Percentiles rank a stretch among this genome's conserved stretches.
Conservation (phyloP, 1,284 basidiomycete genomes). For the Cerioporus squamosus region DNA sequence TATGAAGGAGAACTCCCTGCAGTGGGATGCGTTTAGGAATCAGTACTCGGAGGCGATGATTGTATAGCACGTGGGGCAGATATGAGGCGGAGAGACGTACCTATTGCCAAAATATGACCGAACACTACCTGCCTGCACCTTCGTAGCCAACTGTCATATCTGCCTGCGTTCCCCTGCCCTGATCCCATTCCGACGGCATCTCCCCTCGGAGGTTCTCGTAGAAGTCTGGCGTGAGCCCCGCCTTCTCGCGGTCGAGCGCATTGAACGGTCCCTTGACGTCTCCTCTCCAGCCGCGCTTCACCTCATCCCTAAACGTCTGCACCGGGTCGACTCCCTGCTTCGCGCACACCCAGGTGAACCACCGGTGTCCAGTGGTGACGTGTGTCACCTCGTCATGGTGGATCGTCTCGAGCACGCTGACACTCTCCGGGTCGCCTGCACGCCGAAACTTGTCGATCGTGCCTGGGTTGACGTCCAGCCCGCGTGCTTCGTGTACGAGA, state of each 20-base stretch:
- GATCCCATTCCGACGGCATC: slow-evolving; percentile 22
- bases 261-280: slow-evolving; percentile 90
- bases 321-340: slow-evolving; percentile 71
- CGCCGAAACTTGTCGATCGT: slow-evolving; percentile 81
- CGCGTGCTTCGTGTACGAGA: slow-evolving; percentile 88
- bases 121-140: neutral
- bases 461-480: slow-evolving; percentile 85
- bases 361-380: slow-evolving; percentile 83
- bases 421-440: slow-evolving; percentile 74
- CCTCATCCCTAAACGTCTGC: slow-evolving; percentile 74
- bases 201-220: slow-evolving; percentile 77
- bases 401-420: slow-evolving; percentile 75
- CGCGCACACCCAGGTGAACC: slow-evolving; percentile 83
- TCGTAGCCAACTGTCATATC: slow-evolving; percentile 15
- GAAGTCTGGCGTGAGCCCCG: slow-evolving; percentile 73
- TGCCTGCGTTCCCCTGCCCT: slow-evolving; percentile 2
- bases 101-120: neutral
- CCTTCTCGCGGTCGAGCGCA: slow-evolving; percentile 72
- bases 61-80: neutral
- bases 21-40: slow-evolving; percentile 16
- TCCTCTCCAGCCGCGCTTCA: slow-evolving; percentile 76
- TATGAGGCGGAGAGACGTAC: neutral
- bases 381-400: slow-evolving; percentile 88
- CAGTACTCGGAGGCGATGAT: neutral
- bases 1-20: slow-evolving; percentile 19